Conservation (phyloP, 179 eudicot species). For the Beta lomatogona region DNA sequence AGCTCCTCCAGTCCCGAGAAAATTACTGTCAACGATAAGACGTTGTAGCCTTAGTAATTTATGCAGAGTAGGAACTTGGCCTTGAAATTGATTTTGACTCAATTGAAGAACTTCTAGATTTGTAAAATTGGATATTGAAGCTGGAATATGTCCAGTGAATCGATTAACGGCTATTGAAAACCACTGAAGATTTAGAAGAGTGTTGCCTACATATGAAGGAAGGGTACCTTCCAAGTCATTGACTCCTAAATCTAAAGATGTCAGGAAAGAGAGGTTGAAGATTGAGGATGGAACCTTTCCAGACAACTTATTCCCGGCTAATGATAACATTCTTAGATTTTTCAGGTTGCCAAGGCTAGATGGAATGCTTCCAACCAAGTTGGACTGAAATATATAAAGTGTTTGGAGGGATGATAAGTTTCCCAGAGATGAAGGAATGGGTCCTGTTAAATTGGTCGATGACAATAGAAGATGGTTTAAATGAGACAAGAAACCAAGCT, state of each 20-base stretch:
- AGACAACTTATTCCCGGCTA: not conserved
- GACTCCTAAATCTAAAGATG: not conserved
- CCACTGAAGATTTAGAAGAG: constrained; percentile 11
- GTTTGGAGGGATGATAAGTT: constrained; percentile 20
- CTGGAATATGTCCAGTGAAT: constrained; percentile 27
- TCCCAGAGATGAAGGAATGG: constrained; percentile 23
- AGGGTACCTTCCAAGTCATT: constrained; percentile 23
- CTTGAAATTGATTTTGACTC: constrained; percentile 25
- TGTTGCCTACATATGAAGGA: constrained; percentile 13
- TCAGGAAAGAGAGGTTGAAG: constrained; percentile 17
- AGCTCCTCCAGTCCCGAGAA: constrained; percentile 17
- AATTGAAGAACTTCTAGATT: constrained; percentile 22
- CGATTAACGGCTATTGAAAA: constrained; percentile 2
- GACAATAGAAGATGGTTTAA: not conserved
- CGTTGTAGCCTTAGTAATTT: constrained; percentile 2
- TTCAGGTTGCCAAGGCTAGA: constrained; percentile 18
- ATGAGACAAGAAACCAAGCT: constrained; percentile 9
- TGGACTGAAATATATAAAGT: not conserved
- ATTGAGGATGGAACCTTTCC: constrained; percentile 21
- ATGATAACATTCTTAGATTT: not conserved
- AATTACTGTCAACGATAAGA: constrained; percentile 6
- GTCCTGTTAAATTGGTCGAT: constrained; percentile 1
- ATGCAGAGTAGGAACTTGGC: constrained; percentile 23
- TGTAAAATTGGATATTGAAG: constrained; percentile 32
- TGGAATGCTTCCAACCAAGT: constrained; percentile 25